Conservation (phyloP, 371 early-diverging fungal species). For the Choanephora cucurbitarum region DNA sequence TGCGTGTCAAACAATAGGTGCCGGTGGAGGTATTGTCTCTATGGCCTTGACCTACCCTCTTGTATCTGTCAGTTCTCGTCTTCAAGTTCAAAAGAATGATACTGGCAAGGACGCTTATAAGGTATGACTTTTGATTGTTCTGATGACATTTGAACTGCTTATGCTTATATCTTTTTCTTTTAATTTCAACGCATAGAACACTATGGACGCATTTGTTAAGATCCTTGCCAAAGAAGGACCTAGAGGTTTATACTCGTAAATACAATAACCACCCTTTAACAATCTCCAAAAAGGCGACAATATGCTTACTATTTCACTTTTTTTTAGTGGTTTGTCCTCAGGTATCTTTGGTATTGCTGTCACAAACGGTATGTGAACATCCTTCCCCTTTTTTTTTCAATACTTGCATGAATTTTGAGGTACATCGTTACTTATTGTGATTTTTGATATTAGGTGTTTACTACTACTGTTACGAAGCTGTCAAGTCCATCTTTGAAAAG, state of each 20-base stretch:
- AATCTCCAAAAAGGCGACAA: too few relatives aligned
- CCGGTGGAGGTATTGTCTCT: constrained; percentile 93
- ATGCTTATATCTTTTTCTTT: not conserved
- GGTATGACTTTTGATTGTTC: constrained; percentile 29
- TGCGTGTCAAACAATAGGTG: constrained; percentile 58
- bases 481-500: constrained; percentile 82
- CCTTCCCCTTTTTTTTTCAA: not conserved
- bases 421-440: too few relatives aligned
- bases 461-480: constrained; percentile 94
- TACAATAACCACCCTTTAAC: too few relatives aligned
- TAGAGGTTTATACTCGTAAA: constrained; percentile 87
- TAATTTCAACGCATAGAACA: too few relatives aligned
- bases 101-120: constrained; percentile 64
- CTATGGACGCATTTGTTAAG: constrained; percentile 79
- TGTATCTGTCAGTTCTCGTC: constrained; percentile 87
- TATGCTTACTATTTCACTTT: not conserved
- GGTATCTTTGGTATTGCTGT: constrained; percentile 95
- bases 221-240: constrained; percentile 90
- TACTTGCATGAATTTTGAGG: not conserved
- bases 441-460: constrained; percentile 59
- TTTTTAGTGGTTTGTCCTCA: constrained; percentile 85
- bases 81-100: constrained; percentile 83
- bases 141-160: constrained; percentile 3
- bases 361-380: constrained; percentile 74
- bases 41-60: constrained; percentile 96